Evolutionary conservation across 2,329 filamentous ascomycete genomes (phyloP), one percentile per base, ranked within the genome.

Genomic region (Hypocreales sp.): DNA sequence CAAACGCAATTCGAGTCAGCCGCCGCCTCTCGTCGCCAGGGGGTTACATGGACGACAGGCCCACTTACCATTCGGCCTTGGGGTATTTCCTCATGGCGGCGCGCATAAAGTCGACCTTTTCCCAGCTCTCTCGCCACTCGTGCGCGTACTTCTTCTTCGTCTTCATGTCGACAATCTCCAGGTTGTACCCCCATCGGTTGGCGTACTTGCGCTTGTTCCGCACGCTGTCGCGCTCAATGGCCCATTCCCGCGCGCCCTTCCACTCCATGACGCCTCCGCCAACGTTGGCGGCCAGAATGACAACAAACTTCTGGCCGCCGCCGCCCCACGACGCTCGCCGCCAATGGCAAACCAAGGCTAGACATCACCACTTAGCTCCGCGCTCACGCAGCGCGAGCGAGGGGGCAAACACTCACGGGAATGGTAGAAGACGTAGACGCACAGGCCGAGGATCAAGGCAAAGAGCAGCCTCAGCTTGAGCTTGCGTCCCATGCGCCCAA

Each of bases 111-210:
- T 98, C 90, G 34, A 94, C 86, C 62, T 95, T 98, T 56, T 98
- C 90, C 90, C 90, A 98, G 51, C 87, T 92, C 56, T 98, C 90
- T 45, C 90, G 72, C 90, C 90, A 98, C 56, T 98, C 90, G 56
- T 98, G 90, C 16, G 90, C 87, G 50, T 98, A 98, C 39, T 86
- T 75, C 59, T 94, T 95, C 67, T 94, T 93, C 29, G 86, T 93
- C 58, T 84, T 87, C 86, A 98, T 92, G 51, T 98, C 92, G 39
- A 92, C 83, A 46, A 95, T 79, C 51, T 98, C 90, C 32, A 98
- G 61, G 35, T 94, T 79, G 50, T 98, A 95, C 10, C 90, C 90
- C 86, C 90, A 95, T 48, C 67, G 68, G 19, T 71, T 65, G 3
- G 74, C 78, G 47, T 98, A 98, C 45, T 77, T 79, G 48, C 79